Conservation (phyloP, 208 protist species). For the Trypanosoma theileri region DNA sequence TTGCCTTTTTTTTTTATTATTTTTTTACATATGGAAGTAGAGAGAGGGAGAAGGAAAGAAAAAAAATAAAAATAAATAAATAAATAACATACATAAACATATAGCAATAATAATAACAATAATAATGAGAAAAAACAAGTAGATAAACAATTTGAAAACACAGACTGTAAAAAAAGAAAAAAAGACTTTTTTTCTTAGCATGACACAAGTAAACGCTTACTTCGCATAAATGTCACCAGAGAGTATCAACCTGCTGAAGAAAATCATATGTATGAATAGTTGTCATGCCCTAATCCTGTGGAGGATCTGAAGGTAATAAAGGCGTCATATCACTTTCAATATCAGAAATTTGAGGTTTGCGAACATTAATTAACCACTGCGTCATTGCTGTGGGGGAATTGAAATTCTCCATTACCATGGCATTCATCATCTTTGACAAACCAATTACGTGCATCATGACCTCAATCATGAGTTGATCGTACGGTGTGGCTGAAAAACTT, state of each 20-base stretch:
- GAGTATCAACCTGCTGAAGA: no score
- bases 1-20: slow-evolving; percentile 6
- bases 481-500: slow-evolving; percentile 23
- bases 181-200: no score
- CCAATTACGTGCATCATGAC: slow-evolving; percentile 15
- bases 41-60: slow-evolving; percentile 14
- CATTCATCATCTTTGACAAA: slow-evolving; percentile 21
- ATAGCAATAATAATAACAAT: no score
- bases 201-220: no score
- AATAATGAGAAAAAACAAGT: no score
- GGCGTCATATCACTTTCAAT: not conserved
- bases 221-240: no score
- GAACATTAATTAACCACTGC: not conserved
- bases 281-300: not conserved
- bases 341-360: not conserved
- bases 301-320: not conserved
- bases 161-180: no score
- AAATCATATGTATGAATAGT: no score
- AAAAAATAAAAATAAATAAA: slow-evolving; percentile 12
- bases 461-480: slow-evolving; percentile 20
- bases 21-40: not conserved
- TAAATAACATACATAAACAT: not conserved
- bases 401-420: not conserved
- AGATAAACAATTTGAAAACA: no score
- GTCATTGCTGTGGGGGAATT: not conserved